Conservation (phyloP, 2,329 filamentous ascomycete species). For the Penicillium sp. region DNA sequence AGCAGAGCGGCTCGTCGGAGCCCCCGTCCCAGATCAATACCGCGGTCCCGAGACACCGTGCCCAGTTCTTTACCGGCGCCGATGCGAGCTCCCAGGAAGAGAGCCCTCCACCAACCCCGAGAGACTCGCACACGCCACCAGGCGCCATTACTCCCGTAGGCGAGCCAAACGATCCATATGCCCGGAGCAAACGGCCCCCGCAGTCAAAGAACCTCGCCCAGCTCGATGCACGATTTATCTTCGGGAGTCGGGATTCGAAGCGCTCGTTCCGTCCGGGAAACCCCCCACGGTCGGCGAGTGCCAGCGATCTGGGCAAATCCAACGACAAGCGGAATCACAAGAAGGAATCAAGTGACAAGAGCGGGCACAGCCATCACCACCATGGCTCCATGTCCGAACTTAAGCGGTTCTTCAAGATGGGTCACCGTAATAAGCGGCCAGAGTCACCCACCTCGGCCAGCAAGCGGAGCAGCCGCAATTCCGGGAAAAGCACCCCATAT, state of each 20-base stretch:
- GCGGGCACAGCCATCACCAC: slow-evolving; percentile 56
- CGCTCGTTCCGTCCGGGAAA: slow-evolving; percentile 49
- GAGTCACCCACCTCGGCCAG: slow-evolving; percentile 66
- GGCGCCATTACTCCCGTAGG: slow-evolving; percentile 78
- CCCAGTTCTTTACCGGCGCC: slow-evolving; percentile 61
- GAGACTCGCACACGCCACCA: slow-evolving; percentile 59
- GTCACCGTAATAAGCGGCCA: slow-evolving; percentile 65
- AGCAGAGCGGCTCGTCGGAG: slow-evolving; percentile 50
- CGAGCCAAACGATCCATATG: slow-evolving; percentile 82
- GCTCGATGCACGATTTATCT: slow-evolving; percentile 82
- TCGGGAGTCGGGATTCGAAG: slow-evolving; percentile 73
- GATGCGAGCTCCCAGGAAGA: slow-evolving; percentile 61
- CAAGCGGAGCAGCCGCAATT: slow-evolving; percentile 59
- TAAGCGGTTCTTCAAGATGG: slow-evolving; percentile 90
- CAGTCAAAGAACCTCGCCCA: slow-evolving; percentile 67
- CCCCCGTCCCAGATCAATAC: slow-evolving; percentile 46
- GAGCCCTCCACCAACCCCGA: slow-evolving; percentile 65
- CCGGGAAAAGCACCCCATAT: slow-evolving; percentile 57
- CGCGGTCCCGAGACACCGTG: slow-evolving; percentile 52
- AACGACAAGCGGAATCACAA: slow-evolving; percentile 59
- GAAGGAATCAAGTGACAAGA: slow-evolving; percentile 55
- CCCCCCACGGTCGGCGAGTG: slow-evolving; percentile 53
- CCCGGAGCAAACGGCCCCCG: slow-evolving; percentile 75
- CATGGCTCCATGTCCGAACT: slow-evolving; percentile 86
- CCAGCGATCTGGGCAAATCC: slow-evolving; percentile 43